Conservation (phyloP, 2,329 filamentous ascomycete genomes). For the Huntiella bhutanensis region DNA sequence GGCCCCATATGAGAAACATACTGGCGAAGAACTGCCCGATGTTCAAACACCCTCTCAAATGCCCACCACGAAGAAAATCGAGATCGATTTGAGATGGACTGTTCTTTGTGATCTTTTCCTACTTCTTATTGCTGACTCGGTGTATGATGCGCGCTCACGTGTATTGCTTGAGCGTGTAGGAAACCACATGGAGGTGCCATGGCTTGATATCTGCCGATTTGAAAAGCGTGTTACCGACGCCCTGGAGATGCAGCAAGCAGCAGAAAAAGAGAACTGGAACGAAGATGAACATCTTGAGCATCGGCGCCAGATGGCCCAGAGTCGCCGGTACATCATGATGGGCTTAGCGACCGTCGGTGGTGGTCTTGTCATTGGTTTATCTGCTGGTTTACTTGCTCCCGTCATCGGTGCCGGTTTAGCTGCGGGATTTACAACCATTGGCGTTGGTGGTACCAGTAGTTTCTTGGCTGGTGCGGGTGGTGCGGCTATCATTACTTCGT, state of each 20-base stretch:
- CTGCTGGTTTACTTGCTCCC: constrained; percentile 76
- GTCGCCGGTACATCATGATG: constrained; percentile 81
- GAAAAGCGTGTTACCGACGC: constrained; percentile 95
- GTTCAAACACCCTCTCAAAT: constrained; percentile 71
- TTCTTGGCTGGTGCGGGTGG: constrained; percentile 87
- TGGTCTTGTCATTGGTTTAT: constrained; percentile 84
- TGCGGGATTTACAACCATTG: constrained; percentile 87
- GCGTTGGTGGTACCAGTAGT: constrained; percentile 68
- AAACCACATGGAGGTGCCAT: constrained; percentile 59
- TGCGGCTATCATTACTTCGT: constrained; percentile 82
- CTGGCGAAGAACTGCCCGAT: constrained; percentile 53
- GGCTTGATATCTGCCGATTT: constrained; percentile 88
- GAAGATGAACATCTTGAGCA: constrained; percentile 86
- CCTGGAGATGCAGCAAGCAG: constrained; percentile 89
- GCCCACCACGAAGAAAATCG: constrained; percentile 63
- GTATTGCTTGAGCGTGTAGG: constrained; percentile 70
- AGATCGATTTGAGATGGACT: constrained; percentile 94
- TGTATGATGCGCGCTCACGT: constrained; percentile 79
- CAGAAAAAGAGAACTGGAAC: constrained; percentile 93
- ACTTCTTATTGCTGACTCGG: constrained; percentile 84
- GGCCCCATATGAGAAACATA: constrained; percentile 42
- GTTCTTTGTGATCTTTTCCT: constrained; percentile 91
- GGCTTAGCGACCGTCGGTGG: constrained; percentile 90
- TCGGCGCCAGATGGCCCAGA: constrained; percentile 63
- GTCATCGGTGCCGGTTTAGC: constrained; percentile 88